A percentile compares a stretch with the other conserved stretches of the same genome.
Evolutionary conservation across 1,284 basidiomycete genomes (phyloP).

Genomic region (Apiotrichum porosum): DNA sequence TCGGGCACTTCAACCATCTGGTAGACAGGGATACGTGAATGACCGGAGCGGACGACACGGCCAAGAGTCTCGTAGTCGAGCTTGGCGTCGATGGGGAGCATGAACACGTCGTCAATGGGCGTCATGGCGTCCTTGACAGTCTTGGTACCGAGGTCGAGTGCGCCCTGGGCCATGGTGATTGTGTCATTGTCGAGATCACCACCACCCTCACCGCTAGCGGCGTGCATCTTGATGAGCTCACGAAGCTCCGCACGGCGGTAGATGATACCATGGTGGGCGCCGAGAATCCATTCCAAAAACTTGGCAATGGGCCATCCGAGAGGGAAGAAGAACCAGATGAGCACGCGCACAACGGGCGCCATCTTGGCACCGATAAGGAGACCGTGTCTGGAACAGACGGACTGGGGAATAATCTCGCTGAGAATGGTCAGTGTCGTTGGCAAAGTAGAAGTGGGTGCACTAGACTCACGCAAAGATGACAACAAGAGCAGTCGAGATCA

Average conservation of each 20-base stretch:
- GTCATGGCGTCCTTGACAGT: slow-evolving; percentile 70
- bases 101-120: slow-evolving; percentile 61
- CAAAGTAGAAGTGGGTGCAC: slow-evolving; percentile 17
- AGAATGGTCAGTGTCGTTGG: too few species aligned
- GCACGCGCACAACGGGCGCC: slow-evolving; percentile 63
- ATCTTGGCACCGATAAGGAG: slow-evolving; percentile 84
- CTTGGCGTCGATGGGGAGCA: slow-evolving; percentile 72
- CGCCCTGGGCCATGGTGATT: slow-evolving; percentile 69
- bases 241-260: slow-evolving; percentile 56
- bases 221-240: slow-evolving; percentile 69
- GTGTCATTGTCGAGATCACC: slow-evolving; percentile 69
- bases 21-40: slow-evolving; percentile 62
- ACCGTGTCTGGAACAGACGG: slow-evolving; percentile 85
- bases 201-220: slow-evolving; percentile 56
- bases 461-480: slow-evolving; percentile 66
- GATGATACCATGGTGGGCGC: slow-evolving; percentile 56
- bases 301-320: slow-evolving; percentile 80
- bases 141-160: slow-evolving; percentile 67
- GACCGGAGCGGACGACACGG: slow-evolving; percentile 68
- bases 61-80: slow-evolving; percentile 73
- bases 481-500: slow-evolving; percentile 73
- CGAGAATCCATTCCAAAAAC: slow-evolving; percentile 70
- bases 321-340: slow-evolving; percentile 63
- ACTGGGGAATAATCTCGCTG: slow-evolving; percentile 55
- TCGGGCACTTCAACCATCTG: slow-evolving; percentile 63